Conservation (phyloP, 2,329 filamentous ascomycete species). For the Cordyceps pruinosa region DNA sequence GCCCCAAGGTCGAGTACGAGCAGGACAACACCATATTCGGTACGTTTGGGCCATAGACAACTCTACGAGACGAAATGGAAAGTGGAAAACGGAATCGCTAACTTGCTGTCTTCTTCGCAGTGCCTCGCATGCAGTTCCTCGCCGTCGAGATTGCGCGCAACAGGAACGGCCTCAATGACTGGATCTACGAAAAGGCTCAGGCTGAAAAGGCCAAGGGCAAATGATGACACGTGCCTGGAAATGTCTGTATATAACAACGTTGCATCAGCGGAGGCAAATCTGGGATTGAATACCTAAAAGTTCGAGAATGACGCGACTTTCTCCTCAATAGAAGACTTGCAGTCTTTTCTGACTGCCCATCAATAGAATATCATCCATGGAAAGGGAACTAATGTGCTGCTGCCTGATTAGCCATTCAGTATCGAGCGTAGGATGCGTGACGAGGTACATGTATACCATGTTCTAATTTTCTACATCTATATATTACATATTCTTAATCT, state of each 20-base stretch:
- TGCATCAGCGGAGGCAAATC: not conserved
- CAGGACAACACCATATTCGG: conserved; percentile 89
- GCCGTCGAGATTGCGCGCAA: conserved; percentile 59
- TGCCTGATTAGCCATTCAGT: too few relatives aligned
- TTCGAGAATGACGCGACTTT: not conserved
- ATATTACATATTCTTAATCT: conserved; percentile 27
- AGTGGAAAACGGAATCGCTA: too few relatives aligned
- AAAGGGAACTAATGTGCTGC: too few relatives aligned
- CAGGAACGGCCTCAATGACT: conserved; percentile 84
- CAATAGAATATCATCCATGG: too few relatives aligned
- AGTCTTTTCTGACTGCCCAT: not conserved
- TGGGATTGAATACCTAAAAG: not conserved
- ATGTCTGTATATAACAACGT: not conserved
- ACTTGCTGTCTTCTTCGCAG: conserved; percentile 23
- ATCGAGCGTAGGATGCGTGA: not conserved
- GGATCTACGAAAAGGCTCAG: conserved; percentile 84
- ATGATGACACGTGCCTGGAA: not conserved
- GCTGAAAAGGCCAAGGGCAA: conserved; percentile 39
- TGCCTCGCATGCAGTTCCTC: conserved; percentile 53
- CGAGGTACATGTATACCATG: not conserved
- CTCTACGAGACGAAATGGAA: not conserved
- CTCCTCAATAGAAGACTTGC: not conserved
- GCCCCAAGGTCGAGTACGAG: conserved; percentile 75
- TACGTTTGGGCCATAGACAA: conserved; percentile 32
- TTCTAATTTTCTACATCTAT: not conserved